A percentile compares a stretch with the other conserved stretches of the same genome.
phyloP scores from a whole-genome alignment of 108 stramenopile genomes.

The Pseudonitzschia pungens region DNA sequence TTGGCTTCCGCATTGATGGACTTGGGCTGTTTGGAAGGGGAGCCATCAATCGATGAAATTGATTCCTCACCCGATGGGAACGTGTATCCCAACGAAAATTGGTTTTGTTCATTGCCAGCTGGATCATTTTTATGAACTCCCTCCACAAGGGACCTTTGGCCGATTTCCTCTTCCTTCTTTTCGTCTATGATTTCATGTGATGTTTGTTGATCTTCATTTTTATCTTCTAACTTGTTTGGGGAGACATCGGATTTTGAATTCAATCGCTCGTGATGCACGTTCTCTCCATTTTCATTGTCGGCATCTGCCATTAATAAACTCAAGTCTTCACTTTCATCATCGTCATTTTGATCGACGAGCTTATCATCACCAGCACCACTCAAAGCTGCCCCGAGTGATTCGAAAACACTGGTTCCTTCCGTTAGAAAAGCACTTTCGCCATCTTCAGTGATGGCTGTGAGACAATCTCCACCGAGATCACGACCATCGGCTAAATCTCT shows the following conservation, averaged over 20 bases:
- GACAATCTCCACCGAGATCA: neutral
- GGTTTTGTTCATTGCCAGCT: neutral
- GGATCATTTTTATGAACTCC: neutral
- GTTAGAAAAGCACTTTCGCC: conserved; percentile 13
- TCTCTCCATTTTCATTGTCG: neutral
- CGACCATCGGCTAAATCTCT: neutral
- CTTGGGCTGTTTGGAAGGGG: neutral
- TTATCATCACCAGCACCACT: too few relatives aligned
- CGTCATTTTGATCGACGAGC: neutral
- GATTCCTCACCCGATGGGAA: neutral
- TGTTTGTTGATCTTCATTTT: neutral
- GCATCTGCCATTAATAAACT: neutral
- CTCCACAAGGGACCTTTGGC: neutral
- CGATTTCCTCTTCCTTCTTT: neutral
- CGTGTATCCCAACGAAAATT: neutral
- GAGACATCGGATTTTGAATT: neutral
- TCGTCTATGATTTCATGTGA: neutral
- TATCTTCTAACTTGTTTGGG: neutral
- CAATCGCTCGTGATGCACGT: neutral
- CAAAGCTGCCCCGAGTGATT: too few relatives aligned
- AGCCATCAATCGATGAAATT: neutral
- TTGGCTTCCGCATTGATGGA: neutral
- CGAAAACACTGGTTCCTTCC: too few relatives aligned
- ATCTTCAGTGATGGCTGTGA: conserved; percentile 16
- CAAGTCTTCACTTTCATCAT: conserved; percentile 2